Conservation (phyloP, 148 eudicot genomes). For the Spergularia marina region DNA sequence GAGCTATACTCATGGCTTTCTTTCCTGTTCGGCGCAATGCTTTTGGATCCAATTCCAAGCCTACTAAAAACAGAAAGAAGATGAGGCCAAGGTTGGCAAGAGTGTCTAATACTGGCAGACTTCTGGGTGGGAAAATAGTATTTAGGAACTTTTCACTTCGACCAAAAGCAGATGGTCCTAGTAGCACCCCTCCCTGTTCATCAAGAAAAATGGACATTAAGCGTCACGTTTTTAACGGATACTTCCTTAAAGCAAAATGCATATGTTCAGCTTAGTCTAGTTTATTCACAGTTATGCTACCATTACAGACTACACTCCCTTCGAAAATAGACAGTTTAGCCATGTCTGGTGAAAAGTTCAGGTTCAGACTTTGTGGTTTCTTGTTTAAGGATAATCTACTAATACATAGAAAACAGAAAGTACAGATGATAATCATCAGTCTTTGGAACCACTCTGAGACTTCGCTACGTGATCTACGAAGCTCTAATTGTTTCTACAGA, state of each 20-base stretch:
- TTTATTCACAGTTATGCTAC: neutral
- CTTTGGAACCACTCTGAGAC: too few species aligned
- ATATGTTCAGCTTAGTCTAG: neutral
- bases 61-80: conserved; percentile 78
- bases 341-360: neutral
- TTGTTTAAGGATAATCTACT: too few species aligned
- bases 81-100: conserved; percentile 79
- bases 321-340: neutral
- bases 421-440: too few species aligned
- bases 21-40: conserved; percentile 67
- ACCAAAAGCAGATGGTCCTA: conserved; percentile 86
- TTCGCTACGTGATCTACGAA: too few species aligned
- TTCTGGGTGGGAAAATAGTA: conserved; percentile 54
- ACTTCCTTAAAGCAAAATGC: neutral
- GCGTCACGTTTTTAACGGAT: neutral
- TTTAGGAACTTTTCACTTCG: conserved; percentile 53
- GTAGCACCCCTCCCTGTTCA: conserved; percentile 72
- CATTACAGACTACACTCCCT: neutral
- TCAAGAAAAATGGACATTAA: neutral
- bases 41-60: conserved; percentile 66
- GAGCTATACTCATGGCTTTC: conserved; percentile 63
- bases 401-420: too few species aligned
- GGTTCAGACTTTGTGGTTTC: neutral
- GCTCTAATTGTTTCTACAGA: too few species aligned
- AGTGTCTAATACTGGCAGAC: conserved; percentile 74